Base-by-base conservation (phyloP, 192 early-diverging fungal genomes). In the Podila minutissima region DNA sequence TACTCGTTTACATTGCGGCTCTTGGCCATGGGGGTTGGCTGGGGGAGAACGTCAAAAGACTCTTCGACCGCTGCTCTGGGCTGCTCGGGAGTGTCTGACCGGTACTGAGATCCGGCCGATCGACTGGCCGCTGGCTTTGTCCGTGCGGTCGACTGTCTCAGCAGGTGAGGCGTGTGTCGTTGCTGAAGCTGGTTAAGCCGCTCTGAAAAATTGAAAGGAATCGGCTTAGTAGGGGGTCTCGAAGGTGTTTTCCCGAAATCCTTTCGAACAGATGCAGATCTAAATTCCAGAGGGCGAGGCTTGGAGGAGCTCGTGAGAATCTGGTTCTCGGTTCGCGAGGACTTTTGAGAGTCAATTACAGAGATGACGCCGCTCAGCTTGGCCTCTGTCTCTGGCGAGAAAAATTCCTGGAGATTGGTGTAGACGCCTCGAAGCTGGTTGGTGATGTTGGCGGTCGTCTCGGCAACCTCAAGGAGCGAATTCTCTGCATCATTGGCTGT, bases 381-480 rank as follows among this genome's bases (percentile, higher is more conserved):
- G 1, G 77, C 77, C 55, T 81, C 77, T 5, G 66, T 69, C 28
- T 81, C 77, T 2, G 77, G 77, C 0, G 77, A 81, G 57, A 81
- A 81, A 29, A 81, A 55, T 46, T 73, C 66, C 60, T 81, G 77
- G 1, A 81, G 62, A 24, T 81, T 81, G 4, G 65, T 64, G 35
- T 81, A 81, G 0, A 81, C 77, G 0, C 62, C 71, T 2, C 77
- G 65, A 38, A 81, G 58, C 29, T 73, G 71, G 22, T 81, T 55
- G 5, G 77, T 69, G 24, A 81, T 69, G 5, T 55, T 48, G 9
- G 77, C 57, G 1, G 77, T 73, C 1, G 41, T 69, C 51, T 79
- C 76, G 0, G 70, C 76, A 2, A 72, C 70, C 32, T 79, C 76
- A 8, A 79, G 5, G 26, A 79, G 53, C 3, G 69, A 67, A 22